These are phyloP conservation scores for Dactylellina leptospora DNA, from an alignment of 2,329 filamentous ascomycete species.

Conservation along the genomic window DNA sequence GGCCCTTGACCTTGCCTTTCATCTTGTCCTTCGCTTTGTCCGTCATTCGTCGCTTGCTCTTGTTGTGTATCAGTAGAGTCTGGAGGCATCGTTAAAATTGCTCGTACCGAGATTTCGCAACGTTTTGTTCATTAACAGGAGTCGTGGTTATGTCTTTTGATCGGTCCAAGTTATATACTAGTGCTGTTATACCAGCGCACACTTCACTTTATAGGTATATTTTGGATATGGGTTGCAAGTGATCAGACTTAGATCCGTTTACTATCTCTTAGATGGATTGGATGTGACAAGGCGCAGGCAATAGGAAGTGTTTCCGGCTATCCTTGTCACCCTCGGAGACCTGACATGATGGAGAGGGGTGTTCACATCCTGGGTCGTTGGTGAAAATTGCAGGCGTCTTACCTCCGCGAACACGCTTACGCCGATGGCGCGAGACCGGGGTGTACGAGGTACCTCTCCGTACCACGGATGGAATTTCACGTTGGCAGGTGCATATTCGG, in stretches of 20 bases:
- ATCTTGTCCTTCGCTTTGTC: too few species aligned
- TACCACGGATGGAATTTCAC: neutral
- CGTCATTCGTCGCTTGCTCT: neutral
- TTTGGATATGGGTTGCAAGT: too few species aligned
- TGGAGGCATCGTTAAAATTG: neutral
- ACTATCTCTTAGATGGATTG: too few species aligned
- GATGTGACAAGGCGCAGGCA: too few species aligned
- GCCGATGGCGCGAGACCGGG: neutral
- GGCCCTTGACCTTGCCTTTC: neutral
- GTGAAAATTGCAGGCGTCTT: neutral
- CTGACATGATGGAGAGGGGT: too few species aligned
- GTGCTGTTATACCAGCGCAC: too few species aligned
- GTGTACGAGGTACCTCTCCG: neutral
- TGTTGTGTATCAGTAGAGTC: neutral
- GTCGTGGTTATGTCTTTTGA: neutral
- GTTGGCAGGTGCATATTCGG: neutral
- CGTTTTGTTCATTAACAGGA: neutral
- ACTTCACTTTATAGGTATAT: too few species aligned
- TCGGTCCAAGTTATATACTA: neutral
- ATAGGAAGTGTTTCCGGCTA: too few species aligned
- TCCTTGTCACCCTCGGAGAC: too few species aligned
- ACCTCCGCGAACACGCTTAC: neutral
- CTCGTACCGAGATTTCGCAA: neutral
- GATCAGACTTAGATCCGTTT: too few species aligned
- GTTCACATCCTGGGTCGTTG: neutral